Evolutionary conservation across 352 stramenopile species (phyloP).

Genomic region (Phytophthora ramorum): DNA sequence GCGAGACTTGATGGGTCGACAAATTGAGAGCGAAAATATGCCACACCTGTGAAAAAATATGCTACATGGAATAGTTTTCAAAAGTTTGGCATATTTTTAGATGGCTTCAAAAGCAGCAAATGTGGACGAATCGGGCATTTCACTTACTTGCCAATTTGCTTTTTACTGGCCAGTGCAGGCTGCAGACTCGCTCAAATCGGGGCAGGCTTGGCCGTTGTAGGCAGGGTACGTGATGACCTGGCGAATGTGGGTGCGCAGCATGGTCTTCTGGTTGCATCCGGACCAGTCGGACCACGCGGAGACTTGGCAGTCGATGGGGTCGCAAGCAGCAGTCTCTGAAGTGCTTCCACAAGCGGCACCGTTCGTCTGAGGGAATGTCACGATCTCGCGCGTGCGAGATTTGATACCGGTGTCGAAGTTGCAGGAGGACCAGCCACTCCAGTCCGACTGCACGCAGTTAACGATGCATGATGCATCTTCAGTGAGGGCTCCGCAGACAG

Average conservation of each 20-base stretch:
- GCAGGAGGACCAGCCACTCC: conserved; percentile 56
- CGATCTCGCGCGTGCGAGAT: conserved; percentile 40
- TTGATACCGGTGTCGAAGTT: conserved; percentile 52
- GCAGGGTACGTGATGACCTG: conserved; percentile 39
- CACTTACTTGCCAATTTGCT: no score
- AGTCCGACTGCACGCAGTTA: conserved; percentile 56
- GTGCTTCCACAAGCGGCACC: conserved; percentile 36
- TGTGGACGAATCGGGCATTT: no score
- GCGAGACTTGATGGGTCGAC: no score
- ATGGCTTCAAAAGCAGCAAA: no score
- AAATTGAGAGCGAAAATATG: no score
- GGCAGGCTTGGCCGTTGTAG: conserved; percentile 45
- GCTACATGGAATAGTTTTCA: no score
- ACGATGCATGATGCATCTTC: conserved; percentile 47
- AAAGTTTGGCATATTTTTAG: no score
- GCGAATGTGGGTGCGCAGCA: conserved; percentile 35
- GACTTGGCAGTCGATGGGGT: conserved; percentile 51
- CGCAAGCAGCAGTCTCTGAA: conserved; percentile 39
- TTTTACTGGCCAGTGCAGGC: conserved; percentile 27
- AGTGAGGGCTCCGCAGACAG: conserved; percentile 25
- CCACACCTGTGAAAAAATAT: no score
- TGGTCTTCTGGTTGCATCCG: conserved; percentile 60
- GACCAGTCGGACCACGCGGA: conserved; percentile 60
- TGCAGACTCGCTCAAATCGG: conserved; percentile 33
- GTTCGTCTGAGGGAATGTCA: conserved; percentile 35